Evolutionary conservation across 495 filamentous ascomycete species (phyloP), one percentile per base, ranked within the genome.

Genomic region (Hapsidospora chrysogenum): DNA sequence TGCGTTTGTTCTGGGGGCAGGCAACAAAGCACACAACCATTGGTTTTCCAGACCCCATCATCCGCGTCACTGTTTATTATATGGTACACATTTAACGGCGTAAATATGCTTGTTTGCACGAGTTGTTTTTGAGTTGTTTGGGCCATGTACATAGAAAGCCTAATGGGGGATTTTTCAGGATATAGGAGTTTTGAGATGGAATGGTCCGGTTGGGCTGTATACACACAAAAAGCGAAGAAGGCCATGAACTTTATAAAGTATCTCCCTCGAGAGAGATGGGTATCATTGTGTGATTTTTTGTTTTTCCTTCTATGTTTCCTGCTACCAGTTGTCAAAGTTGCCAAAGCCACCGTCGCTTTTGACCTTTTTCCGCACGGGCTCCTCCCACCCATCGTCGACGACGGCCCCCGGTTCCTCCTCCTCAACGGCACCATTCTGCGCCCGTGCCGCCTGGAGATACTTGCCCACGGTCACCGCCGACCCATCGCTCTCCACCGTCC

Each of bases 291-390:
- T 3, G 10, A 4, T 15, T 10, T 13, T 11, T 29, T 29, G 4
- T n/a, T 18, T 32, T 9, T 17, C 30, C 15, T 32, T 32, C 20
- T 32, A 7, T 32, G 20, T 17, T 8, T 11, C 10, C 9, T 2
- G 16, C 41, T 44, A 87, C 82, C 82, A 89, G 21, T 44, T 60
- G 60, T 86, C 81, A 51, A 97, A 95, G 58, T 95, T 89, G 10
- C 89, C 89, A 66, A 95, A 97, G 2, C 85, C 86, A 20, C 81
- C 78, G 6, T 26, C n/a, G 3, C 64, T 62, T 51, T 84, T 92
- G 7, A 57, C 45, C 57, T 93, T 93, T 58, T 94, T 94, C 51
- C 72, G 77, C 23, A 11, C 23, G 7, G 62, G 67, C 22, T 80
- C 76, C 39, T 72, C 61, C 42, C 67, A 67, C 18, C 71, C 62